Base-by-base conservation (phyloP, 305 asterid species). In the Fraxinus nigra region DNA sequence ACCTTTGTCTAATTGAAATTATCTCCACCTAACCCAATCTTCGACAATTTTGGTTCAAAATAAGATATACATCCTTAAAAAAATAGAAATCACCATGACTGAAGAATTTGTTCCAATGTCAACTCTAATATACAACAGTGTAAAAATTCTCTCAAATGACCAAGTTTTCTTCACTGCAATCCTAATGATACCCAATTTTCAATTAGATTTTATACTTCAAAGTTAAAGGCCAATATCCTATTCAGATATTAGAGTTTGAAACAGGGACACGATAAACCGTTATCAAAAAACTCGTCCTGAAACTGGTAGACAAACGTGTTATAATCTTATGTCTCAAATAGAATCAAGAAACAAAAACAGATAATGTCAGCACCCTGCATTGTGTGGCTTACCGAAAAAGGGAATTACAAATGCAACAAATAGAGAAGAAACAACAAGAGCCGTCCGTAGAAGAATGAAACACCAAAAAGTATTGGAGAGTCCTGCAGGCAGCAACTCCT, bases 331-430 rank as follows among this genome's bases (percentile, higher is more conserved):
- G 35, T 0, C 5, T 9, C 28, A 3, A 24, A 65, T 22, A 7
- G 7, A 65, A 26, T 65, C 14, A 26, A 26, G 73, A 4, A 24
- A 11, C 35, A 26, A 24, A 65, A 65, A 65, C 34, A 65, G 73
- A 65, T 65, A 24, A 65, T 65, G 33, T 65, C n/a, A 22, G 35
- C 22, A 26, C 72, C 34, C 11, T 10, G 10, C 4, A 0, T 18
- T 56, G 11, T 10, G 6, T 20, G 67, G 30, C 92, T 35, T 87
- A 94, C 98, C 94, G 67, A 93, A 94, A 84, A 92, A 94, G 32
- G 97, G 98, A 84, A 94, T 73, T 72, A 87, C 73, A 79, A 93
- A 88, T 16, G 98, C 98, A 9, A 92, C 92, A 8, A 89, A 78
- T 33, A 94, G 90, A 56, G 95, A 85, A 38, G 97, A 92, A 43